A percentile compares a stretch with the other conserved stretches of the same genome.
Evolutionary conservation across 2,329 filamentous ascomycete species (phyloP).

Genomic region (Venturia carpophila): DNA sequence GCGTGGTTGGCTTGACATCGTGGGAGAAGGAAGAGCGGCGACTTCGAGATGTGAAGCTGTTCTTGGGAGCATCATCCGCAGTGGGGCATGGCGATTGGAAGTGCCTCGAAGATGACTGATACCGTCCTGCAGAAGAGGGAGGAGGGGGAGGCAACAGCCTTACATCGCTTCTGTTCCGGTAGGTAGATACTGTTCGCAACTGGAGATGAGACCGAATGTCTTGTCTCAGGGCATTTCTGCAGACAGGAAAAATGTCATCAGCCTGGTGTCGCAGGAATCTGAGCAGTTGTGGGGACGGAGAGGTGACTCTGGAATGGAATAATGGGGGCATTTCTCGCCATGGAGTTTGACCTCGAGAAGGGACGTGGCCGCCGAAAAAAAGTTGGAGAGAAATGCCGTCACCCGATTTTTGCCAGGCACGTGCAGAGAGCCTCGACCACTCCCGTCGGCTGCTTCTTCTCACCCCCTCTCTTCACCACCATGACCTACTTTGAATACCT

Average conservation of each 20-base stretch:
- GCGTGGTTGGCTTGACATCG: neutral
- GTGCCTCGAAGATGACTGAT: slow-evolving; percentile 12
- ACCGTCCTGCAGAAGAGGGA: neutral
- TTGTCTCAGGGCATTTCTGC: neutral
- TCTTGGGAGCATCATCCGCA: neutral
- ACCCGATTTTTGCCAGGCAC: neutral
- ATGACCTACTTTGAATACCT: too few relatives aligned
- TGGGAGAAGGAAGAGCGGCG: slow-evolving; percentile 4
- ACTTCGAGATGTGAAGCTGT: slow-evolving; percentile 5
- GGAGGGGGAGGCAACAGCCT: slow-evolving; percentile 12
- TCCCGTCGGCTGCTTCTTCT: too few relatives aligned
- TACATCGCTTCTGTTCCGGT: slow-evolving; percentile 1
- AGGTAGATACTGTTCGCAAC: neutral
- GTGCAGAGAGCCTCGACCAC: neutral
- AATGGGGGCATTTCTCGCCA: slow-evolving; percentile 16
- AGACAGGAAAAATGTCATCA: neutral
- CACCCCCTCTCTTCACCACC: too few relatives aligned
- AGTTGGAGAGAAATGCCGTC: neutral
- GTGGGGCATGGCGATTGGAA: neutral
- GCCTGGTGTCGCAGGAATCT: slow-evolving; percentile 16
- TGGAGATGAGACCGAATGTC: slow-evolving; percentile 1
- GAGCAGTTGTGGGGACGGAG: slow-evolving; percentile 14
- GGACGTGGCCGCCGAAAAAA: neutral
- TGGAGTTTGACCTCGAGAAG: slow-evolving; percentile 12
- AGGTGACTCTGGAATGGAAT: slow-evolving; percentile 11